Evolutionary conservation across 1,139 yeast genomes (phyloP).

Genomic region (Suhomyces bribrorum): DNA sequence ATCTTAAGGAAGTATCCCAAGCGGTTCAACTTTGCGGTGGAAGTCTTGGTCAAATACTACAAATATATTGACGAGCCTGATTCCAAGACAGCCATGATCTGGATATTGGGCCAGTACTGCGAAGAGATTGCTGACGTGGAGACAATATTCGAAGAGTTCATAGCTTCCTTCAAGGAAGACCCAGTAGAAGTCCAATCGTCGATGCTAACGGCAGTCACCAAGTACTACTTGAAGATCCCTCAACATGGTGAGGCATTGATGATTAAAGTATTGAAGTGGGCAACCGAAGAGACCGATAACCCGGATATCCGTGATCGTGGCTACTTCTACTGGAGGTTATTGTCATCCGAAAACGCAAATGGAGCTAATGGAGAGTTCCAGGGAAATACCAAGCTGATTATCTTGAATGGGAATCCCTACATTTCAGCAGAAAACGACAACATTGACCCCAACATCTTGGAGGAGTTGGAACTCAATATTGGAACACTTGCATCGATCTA

Average conservation of each 20-base stretch:
- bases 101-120: constrained; percentile 83
- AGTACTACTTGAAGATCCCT: constrained; percentile 62
- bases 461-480: constrained; percentile 78
- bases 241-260: constrained; percentile 57
- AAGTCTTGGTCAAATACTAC: constrained; percentile 44
- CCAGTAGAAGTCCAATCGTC: constrained; percentile 74
- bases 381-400: constrained; percentile 51
- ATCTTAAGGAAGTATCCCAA: constrained; percentile 75
- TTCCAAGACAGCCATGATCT: constrained; percentile 73
- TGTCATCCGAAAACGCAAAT: constrained; percentile 49
- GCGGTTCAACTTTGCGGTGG: constrained; percentile 39
- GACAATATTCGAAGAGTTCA: constrained; percentile 46
- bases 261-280: constrained; percentile 60
- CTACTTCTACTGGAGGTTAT: constrained; percentile 78
- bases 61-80: constrained; percentile 70
- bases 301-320: constrained; percentile 91
- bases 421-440: constrained; percentile 70
- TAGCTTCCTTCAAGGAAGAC: constrained; percentile 56
- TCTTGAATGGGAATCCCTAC: constrained; percentile 61
- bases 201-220: constrained; percentile 72
- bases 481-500: constrained; percentile 85
- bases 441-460: constrained; percentile 68
- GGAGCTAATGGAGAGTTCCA: constrained; percentile 33
- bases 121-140: constrained; percentile 50
- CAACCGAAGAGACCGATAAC: constrained; percentile 70